Evolutionary conservation across 2,329 filamentous ascomycete species (phyloP).

Genomic region (Penicillium sp.): DNA sequence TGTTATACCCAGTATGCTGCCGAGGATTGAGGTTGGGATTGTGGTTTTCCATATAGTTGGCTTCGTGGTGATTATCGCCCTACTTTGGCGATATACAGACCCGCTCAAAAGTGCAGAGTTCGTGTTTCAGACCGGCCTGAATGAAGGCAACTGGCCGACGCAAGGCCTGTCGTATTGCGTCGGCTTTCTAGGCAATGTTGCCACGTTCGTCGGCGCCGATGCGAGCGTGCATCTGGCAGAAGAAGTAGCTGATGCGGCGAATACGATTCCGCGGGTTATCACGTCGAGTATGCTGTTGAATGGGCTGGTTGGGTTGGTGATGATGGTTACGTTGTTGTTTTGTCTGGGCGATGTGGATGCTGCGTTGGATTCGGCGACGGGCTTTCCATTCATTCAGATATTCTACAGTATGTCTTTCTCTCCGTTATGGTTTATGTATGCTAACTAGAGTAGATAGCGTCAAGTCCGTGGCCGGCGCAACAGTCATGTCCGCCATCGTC

Average conservation of each 20-base stretch:
- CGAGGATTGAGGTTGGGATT: constrained; percentile 35
- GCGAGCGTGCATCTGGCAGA: constrained; percentile 34
- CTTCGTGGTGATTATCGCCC: constrained; percentile 41
- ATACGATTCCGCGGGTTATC: constrained; percentile 50
- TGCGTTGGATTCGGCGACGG: constrained; percentile 43
- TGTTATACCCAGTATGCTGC: constrained; percentile 36
- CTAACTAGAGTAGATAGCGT: not conserved
- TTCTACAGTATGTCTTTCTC: constrained; percentile 42
- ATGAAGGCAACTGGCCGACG: constrained; percentile 39
- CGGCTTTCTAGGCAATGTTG: constrained; percentile 38
- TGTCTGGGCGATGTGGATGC: constrained; percentile 48
- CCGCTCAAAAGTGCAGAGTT: constrained; percentile 35
- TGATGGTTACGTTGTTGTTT: constrained; percentile 54
- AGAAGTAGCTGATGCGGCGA: constrained; percentile 45
- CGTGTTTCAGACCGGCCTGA: constrained; percentile 40
- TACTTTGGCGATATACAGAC: constrained; percentile 34
- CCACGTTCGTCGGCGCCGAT: constrained; percentile 37
- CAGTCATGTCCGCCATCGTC: constrained; percentile 23
- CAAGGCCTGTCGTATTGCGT: constrained; percentile 38
- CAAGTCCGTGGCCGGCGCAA: constrained; percentile 19
- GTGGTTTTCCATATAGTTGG: constrained; percentile 42
- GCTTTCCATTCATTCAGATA: constrained; percentile 58
- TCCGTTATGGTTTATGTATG: constrained; percentile 15
- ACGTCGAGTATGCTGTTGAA: constrained; percentile 50
- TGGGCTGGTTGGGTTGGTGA: constrained; percentile 51